phyloP scores from a whole-genome alignment of 2,329 filamentous ascomycete species.

The Phaeosphaeria sp. region DNA sequence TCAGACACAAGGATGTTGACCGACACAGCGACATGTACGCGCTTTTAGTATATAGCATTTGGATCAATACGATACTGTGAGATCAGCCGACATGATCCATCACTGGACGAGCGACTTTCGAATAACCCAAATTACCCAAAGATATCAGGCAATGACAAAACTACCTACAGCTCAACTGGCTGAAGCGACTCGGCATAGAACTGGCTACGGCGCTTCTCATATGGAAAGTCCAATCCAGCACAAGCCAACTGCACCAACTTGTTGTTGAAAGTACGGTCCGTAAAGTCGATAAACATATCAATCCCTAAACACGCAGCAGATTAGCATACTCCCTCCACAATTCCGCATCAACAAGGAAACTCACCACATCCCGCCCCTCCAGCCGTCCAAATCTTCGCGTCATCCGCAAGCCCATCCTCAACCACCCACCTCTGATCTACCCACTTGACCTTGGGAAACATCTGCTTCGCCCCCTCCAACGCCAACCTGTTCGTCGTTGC shows the following conservation, averaged over 20 bases:
- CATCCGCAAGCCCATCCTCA: slow-evolving; percentile 32
- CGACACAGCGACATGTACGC: slow-evolving; percentile 4
- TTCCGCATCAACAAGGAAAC: slow-evolving; percentile 2
- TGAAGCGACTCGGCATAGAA: slow-evolving; percentile 15
- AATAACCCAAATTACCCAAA: not conserved
- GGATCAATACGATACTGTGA: slow-evolving; percentile 11
- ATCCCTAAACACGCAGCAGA: slow-evolving; percentile 18
- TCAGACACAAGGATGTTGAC: slow-evolving; percentile 9
- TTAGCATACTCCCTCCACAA: slow-evolving; percentile 6
- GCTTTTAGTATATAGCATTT: slow-evolving; percentile 17
- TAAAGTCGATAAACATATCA: slow-evolving; percentile 33
- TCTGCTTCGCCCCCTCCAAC: slow-evolving; percentile 30
- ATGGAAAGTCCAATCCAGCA: slow-evolving; percentile 26
- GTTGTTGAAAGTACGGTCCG: slow-evolving; percentile 24
- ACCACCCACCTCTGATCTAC: slow-evolving; percentile 50
- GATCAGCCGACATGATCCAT: not conserved
- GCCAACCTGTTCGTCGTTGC: slow-evolving; percentile 49
- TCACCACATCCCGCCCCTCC: slow-evolving; percentile 49
- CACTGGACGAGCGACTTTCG: not conserved
- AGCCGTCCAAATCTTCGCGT: slow-evolving; percentile 49
- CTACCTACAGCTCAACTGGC: not conserved
- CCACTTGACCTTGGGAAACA: slow-evolving; percentile 48
- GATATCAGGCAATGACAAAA: not conserved
- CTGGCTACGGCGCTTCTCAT: slow-evolving; percentile 17
- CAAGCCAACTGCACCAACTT: slow-evolving; percentile 21